phyloP scores from a whole-genome alignment of 371 early-diverging fungal species.

The Amoeboradix gromovi region DNA sequence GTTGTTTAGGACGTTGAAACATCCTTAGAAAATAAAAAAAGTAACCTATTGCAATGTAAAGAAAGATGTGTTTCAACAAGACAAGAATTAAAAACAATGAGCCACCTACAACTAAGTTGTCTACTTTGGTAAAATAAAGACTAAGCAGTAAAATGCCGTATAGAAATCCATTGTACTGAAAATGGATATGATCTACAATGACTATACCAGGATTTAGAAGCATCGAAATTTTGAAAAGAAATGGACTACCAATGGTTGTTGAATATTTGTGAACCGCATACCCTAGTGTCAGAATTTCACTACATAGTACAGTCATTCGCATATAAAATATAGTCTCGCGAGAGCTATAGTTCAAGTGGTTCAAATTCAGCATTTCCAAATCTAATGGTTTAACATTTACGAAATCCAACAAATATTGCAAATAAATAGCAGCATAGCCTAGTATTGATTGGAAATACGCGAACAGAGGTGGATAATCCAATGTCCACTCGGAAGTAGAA shows the following conservation, averaged over 20 bases:
- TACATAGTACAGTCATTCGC: constrained; percentile 41
- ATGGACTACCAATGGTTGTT: constrained; percentile 7
- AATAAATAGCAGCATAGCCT: constrained; percentile 18
- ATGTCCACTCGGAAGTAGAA: constrained; percentile 73
- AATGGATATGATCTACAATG: constrained; percentile 65
- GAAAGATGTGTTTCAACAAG: constrained; percentile 84
- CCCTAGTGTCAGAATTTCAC: constrained; percentile 39
- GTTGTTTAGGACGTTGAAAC: neutral
- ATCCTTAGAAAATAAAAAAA: constrained; percentile 50
- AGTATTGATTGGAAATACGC: constrained; percentile 13
- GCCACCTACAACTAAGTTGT: constrained; percentile 19
- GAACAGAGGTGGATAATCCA: constrained; percentile 88
- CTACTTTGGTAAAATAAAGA: constrained; percentile 4
- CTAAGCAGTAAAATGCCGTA: constrained; percentile 47
- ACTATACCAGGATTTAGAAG: constrained; percentile 57
- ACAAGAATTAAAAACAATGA: constrained; percentile 50
- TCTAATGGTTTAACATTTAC: constrained; percentile 29
- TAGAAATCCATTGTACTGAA: constrained; percentile 84
- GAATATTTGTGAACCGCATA: constrained; percentile 10
- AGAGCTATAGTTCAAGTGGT: constrained; percentile 33
- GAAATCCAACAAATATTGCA: constrained; percentile 42
- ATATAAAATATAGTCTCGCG: constrained; percentile 45
- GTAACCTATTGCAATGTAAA: constrained; percentile 76
- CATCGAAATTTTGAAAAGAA: constrained; percentile 12
- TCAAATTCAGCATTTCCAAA: constrained; percentile 37